A percentile compares a stretch with the other conserved stretches of the same genome.
phyloP scores from a whole-genome alignment of 2,329 filamentous ascomycete species.

The Akanthomyces dipterigenus region DNA sequence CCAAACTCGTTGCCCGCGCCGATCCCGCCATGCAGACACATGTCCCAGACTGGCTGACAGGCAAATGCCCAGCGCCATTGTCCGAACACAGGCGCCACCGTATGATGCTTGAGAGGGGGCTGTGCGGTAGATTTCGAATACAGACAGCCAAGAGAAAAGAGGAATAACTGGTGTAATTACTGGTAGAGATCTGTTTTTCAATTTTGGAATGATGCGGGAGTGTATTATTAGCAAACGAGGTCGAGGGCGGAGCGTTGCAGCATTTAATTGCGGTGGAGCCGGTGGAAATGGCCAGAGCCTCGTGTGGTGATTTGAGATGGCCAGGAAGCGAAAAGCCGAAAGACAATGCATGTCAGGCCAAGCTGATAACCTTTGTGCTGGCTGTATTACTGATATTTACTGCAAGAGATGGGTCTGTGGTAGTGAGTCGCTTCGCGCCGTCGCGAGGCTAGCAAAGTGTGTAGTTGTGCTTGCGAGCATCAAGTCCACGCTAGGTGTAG shows the following conservation, averaged over 20 bases:
- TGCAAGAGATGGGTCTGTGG: neutral
- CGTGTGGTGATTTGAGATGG: neutral
- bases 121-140: neutral
- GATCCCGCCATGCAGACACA: slow-evolving; percentile 1
- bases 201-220: neutral
- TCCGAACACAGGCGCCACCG: neutral
- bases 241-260: neutral
- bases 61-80: neutral
- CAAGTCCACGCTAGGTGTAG: neutral
- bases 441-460: neutral
- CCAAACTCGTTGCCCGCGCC: neutral
- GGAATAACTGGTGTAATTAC: too few relatives aligned
- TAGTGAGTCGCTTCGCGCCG: neutral
- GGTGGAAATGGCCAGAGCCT: slow-evolving; percentile 5
- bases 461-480: neutral
- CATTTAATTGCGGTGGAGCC: slow-evolving; percentile 9
- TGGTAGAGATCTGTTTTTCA: neutral
- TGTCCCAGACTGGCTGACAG: neutral
- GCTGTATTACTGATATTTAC: neutral
- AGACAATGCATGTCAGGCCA: neutral
- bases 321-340: neutral
- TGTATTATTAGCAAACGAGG: slow-evolving; percentile 3
- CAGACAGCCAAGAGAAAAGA: neutral
- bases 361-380: neutral
- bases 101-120: neutral